Conservation (phyloP, 192 early-diverging fungal genomes). For the Linnemannia zychae region DNA sequence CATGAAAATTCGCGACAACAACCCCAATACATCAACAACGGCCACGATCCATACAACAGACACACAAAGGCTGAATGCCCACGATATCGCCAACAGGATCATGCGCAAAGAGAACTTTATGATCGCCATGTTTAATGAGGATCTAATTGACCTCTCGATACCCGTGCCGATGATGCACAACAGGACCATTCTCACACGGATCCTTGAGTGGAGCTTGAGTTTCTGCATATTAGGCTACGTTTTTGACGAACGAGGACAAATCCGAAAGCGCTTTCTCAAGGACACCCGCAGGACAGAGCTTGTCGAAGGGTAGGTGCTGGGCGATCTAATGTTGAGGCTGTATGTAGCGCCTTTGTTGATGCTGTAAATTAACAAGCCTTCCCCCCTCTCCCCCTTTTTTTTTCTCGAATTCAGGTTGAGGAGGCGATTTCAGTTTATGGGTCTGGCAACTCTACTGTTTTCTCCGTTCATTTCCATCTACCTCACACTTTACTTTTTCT, state of each 20-base stretch:
- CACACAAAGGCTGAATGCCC: constrained; percentile 72
- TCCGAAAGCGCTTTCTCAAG: constrained; percentile 86
- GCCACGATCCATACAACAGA: constrained; percentile 58
- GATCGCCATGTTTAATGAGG: constrained; percentile 95
- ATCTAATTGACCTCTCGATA: constrained; percentile 84
- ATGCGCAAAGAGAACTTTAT: constrained; percentile 98
- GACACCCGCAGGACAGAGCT: constrained; percentile 75
- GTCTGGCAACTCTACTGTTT: constrained; percentile 83
- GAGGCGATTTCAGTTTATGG: constrained; percentile 91
- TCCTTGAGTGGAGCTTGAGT: constrained; percentile 92
- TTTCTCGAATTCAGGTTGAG: constrained; percentile 69
- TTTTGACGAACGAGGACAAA: constrained; percentile 89
- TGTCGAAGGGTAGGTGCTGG: constrained; percentile 70
- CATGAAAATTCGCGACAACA: constrained; percentile 77
- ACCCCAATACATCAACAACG: constrained; percentile 63
- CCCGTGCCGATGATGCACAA: constrained; percentile 72
- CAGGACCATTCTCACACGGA: constrained; percentile 82
- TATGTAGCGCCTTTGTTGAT: background rate
- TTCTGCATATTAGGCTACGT: constrained; percentile 89
- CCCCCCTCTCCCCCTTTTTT: no score
- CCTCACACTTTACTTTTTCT: constrained; percentile 87
- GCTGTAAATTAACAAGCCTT: no score
- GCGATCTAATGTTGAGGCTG: background rate
- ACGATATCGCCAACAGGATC: constrained; percentile 92
- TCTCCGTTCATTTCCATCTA: constrained; percentile 91